A percentile compares a stretch with the other conserved stretches of the same genome.
phyloP scores from a whole-genome alignment of 148 eudicot species.

The Rhododendron ferrugineum region DNA sequence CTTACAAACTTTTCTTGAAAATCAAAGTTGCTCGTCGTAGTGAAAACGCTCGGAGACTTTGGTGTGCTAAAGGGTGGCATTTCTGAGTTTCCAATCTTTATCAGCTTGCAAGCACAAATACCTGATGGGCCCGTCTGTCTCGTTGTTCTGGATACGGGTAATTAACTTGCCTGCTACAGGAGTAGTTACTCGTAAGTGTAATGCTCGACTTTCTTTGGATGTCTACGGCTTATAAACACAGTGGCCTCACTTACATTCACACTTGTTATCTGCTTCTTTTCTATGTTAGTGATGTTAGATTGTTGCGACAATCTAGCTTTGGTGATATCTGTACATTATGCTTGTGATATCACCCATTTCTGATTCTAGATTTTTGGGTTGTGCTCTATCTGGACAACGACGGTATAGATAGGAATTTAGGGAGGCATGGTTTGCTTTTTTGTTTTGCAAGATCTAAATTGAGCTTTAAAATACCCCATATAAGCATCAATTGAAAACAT shows the following conservation, averaged over 20 bases:
- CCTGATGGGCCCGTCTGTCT: neutral
- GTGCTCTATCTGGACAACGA: neutral
- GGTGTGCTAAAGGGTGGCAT: conserved; percentile 94
- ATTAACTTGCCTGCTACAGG: neutral
- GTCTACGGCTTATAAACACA: neutral
- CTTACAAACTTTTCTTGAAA: conserved; percentile 73
- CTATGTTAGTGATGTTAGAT: neutral
- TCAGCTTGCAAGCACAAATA: neutral
- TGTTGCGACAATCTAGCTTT: neutral
- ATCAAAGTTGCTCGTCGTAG: conserved; percentile 57
- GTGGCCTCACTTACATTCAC: neutral
- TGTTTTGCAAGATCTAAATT: neutral
- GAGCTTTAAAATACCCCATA: neutral
- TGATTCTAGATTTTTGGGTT: neutral
- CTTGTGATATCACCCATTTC: neutral
- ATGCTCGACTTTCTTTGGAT: neutral
- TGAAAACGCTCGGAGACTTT: conserved; percentile 63
- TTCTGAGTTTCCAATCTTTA: conserved; percentile 26
- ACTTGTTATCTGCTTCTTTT: neutral
- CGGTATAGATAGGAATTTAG: neutral
- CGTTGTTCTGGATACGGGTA: neutral
- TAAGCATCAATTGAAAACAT: neutral
- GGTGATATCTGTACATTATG: neutral
- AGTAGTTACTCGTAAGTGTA: neutral
- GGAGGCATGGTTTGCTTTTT: neutral